These are phyloP conservation scores for Tolypocladium inflatum DNA, from an alignment of 2,329 filamentous ascomycete species.

Conservation along the genomic window DNA sequence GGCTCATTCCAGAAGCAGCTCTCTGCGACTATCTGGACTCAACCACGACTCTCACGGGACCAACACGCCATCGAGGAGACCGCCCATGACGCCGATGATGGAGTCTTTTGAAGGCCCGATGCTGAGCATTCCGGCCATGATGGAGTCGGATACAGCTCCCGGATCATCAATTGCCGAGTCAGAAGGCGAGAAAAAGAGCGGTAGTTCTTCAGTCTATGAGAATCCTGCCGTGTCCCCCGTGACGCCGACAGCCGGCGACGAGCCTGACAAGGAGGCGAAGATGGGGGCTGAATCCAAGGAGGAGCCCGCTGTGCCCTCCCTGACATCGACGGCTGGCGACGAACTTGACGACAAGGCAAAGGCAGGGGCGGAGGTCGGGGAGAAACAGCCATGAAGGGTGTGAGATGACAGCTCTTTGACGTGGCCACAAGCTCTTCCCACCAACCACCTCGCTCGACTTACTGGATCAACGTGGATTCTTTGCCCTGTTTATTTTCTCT, in stretches of 20 bases:
- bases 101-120: conserved; percentile 12
- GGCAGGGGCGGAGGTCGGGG: too few relatives aligned
- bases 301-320: background rate
- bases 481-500: background rate
- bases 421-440: too few relatives aligned
- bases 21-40: conserved; percentile 17
- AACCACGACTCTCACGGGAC: conserved; percentile 10
- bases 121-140: background rate
- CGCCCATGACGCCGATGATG: conserved; percentile 20
- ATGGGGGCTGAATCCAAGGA: background rate
- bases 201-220: background rate
- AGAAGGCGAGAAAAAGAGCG: background rate
- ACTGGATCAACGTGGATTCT: background rate
- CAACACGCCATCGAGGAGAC: conserved; percentile 8
- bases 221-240: background rate
- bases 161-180: background rate
- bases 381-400: background rate
- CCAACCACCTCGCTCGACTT: background rate
- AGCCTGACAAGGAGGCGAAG: background rate
- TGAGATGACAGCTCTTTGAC: background rate
- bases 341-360: background rate
- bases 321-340: background rate
- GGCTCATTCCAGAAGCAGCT: conserved; percentile 20
- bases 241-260: background rate
- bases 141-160: background rate